phyloP scores from a whole-genome alignment of 106 monocot species.

The Dendrobium huoshanense region DNA sequence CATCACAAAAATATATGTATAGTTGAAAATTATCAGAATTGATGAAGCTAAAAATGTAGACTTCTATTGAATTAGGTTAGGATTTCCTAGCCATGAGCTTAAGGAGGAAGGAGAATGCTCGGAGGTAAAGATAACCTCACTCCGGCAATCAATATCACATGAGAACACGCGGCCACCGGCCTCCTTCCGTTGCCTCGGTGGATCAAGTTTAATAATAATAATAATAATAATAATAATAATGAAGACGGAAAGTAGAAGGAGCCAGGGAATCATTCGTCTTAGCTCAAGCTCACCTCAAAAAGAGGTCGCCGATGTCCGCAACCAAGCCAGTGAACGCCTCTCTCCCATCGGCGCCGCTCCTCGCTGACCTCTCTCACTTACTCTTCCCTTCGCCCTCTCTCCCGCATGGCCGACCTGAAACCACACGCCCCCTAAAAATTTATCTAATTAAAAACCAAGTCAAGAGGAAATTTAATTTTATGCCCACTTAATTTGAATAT shows the following conservation, averaged over 20 bases:
- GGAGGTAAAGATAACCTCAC: not conserved
- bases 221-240: not conserved
- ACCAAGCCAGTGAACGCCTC: not conserved
- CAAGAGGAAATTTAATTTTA: too few species aligned
- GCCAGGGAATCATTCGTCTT: not conserved
- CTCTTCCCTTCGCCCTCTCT: too few species aligned
- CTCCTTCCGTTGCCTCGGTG: not conserved
- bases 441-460: too few species aligned
- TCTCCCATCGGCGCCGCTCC: not conserved
- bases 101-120: not conserved
- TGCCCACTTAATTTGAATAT: too few species aligned
- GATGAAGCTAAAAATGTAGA: not conserved
- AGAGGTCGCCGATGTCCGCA: not conserved
- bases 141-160: not conserved
- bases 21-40: not conserved
- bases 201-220: not conserved
- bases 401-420: too few species aligned
- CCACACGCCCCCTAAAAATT: too few species aligned
- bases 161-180: not conserved
- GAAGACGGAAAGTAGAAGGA: not conserved
- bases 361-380: not conserved
- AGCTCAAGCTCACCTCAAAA: conserved; percentile 2
- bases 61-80: not conserved
- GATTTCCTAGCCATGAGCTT: not conserved
- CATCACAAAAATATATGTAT: not conserved